phyloP scores from a whole-genome alignment of 257 asterid genomes.

The Lycium ferocissimum region DNA sequence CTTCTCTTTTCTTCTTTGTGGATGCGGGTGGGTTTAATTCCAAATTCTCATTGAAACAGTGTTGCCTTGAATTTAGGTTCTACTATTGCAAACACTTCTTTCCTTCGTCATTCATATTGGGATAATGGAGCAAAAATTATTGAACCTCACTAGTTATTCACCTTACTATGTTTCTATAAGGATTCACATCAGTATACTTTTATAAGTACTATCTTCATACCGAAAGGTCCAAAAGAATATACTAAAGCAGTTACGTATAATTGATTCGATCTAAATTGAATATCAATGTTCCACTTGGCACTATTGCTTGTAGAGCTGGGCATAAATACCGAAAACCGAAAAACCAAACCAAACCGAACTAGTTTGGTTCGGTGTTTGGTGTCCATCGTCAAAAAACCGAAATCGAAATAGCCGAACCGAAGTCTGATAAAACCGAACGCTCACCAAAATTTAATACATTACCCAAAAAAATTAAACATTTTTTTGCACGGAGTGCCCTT shows the following conservation, averaged over 20 bases:
- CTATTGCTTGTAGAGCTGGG: background rate
- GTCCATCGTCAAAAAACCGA: no score
- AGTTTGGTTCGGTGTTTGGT: no score
- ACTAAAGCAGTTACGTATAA: background rate
- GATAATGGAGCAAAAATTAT: no score
- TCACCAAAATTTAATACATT: no score
- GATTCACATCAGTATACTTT: no score
- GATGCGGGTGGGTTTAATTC: background rate
- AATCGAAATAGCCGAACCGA: no score
- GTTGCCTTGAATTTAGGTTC: background rate
- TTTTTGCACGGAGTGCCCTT: no score
- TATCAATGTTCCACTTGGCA: background rate
- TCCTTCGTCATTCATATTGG: background rate
- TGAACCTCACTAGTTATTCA: background rate
- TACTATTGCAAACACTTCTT: background rate
- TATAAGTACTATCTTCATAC: background rate
- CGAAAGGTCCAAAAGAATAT: background rate
- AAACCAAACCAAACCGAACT: no score
- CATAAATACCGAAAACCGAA: no score
- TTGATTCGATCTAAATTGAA: background rate
- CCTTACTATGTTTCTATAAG: background rate
- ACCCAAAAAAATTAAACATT: no score
- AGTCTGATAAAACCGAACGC: no score
- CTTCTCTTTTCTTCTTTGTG: background rate
- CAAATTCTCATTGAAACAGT: background rate